Evolutionary conservation across 2,329 filamentous ascomycete genomes (phyloP).

Genomic region (Fusarium sp.): DNA sequence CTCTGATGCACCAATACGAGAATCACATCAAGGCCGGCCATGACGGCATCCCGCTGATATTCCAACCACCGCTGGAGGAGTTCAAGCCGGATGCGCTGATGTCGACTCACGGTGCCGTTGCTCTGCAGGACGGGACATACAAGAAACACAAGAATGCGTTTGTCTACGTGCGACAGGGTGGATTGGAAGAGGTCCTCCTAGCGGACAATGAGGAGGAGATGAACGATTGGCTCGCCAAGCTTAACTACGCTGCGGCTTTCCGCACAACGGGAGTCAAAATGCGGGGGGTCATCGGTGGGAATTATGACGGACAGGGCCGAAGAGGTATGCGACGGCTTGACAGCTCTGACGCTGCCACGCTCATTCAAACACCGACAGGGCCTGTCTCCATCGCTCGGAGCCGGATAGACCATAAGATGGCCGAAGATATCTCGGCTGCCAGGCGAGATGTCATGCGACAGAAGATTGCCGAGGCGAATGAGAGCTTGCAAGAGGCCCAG

Average conservation of each 20-base stretch:
- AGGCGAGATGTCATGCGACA: constrained; percentile 84
- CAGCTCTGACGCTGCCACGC: constrained; percentile 66
- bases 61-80: constrained; percentile 87
- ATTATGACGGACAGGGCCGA: constrained; percentile 83
- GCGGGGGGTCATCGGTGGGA: constrained; percentile 84
- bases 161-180: constrained; percentile 86
- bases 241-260: constrained; percentile 97
- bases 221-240: constrained; percentile 95
- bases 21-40: constrained; percentile 81
- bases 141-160: constrained; percentile 97
- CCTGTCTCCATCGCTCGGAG: constrained; percentile 79
- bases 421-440: constrained; percentile 85
- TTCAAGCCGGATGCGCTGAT: constrained; percentile 96
- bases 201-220: constrained; percentile 91
- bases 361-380: constrained; percentile 76
- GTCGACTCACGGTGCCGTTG: constrained; percentile 92
- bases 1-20: constrained; percentile 88
- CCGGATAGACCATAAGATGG: constrained; percentile 82
- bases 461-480: constrained; percentile 85
- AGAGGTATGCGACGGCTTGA: constrained; percentile 79
- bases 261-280: constrained; percentile 91
- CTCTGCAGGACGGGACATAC: constrained; percentile 85
- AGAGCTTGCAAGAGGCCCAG: constrained; percentile 77
- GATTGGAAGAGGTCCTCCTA: constrained; percentile 88
- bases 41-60: constrained; percentile 81